Percentiles rank a stretch among this genome's conserved stretches.
Evolutionary conservation across 1,284 basidiomycete species (phyloP).

Genomic region (Pterula multifida): DNA sequence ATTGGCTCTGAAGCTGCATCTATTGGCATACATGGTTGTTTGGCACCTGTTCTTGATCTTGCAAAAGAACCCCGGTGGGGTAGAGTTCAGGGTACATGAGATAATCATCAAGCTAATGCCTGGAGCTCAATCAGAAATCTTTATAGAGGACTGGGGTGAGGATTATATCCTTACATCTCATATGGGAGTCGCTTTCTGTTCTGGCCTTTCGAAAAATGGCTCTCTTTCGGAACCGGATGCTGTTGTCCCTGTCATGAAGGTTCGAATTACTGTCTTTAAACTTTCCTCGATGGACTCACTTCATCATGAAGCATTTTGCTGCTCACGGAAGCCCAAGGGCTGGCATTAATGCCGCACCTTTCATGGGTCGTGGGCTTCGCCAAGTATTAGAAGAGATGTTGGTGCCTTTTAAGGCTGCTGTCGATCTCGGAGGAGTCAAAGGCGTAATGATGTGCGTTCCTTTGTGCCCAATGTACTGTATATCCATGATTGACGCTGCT

Average conservation of each 20-base stretch:
- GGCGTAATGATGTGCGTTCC: slow-evolving; percentile 18
- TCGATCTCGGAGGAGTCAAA: slow-evolving; percentile 16
- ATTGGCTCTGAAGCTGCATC: slow-evolving; percentile 18
- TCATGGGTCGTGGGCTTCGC: slow-evolving; percentile 16
- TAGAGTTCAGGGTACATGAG: slow-evolving; percentile 14
- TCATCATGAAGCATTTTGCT: slow-evolving; percentile 16
- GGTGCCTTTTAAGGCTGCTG: slow-evolving; percentile 18
- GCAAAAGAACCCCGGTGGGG: slow-evolving; percentile 20
- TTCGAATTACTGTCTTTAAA: slow-evolving; percentile 2
- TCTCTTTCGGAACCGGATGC: slow-evolving; percentile 17
- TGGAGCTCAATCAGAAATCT: not conserved
- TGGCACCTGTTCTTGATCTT: slow-evolving; percentile 18
- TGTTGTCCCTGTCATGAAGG: slow-evolving; percentile 18
- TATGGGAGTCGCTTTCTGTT: slow-evolving; percentile 18
- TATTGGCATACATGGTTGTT: slow-evolving; percentile 19
- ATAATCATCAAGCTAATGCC: not conserved
- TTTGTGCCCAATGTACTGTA: not conserved
- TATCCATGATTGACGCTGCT: not conserved
- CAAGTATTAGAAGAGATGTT: slow-evolving; percentile 18
- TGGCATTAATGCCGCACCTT: slow-evolving; percentile 19
- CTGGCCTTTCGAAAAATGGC: slow-evolving; percentile 17
- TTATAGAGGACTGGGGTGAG: slow-evolving; percentile 17
- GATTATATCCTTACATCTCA: slow-evolving; percentile 16
- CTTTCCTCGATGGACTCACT: not conserved
- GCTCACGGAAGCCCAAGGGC: slow-evolving; percentile 17